Conservation (phyloP, 2,329 filamentous ascomycete genomes). For the Claviceps sp. region DNA sequence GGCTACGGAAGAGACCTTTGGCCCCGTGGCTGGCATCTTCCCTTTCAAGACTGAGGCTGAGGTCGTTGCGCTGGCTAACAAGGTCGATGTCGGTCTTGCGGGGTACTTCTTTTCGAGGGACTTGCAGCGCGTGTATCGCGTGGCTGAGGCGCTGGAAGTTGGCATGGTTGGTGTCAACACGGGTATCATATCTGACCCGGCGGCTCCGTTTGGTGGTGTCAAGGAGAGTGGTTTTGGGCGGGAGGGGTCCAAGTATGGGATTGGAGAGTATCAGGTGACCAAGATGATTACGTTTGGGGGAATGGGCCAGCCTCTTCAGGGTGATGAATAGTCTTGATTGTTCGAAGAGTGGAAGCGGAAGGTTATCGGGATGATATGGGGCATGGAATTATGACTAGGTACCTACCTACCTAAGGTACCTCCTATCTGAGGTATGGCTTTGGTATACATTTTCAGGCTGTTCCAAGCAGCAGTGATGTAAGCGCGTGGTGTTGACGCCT, state of each 20-base stretch:
- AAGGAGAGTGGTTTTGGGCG: conserved; percentile 73
- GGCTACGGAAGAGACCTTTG: conserved; percentile 84
- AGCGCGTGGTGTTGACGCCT: too few species aligned
- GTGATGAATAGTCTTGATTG: conserved; percentile 9
- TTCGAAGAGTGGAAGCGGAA: not conserved
- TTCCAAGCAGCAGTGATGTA: too few species aligned
- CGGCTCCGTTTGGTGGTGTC: conserved; percentile 60
- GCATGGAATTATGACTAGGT: not conserved
- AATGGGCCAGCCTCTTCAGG: conserved; percentile 42
- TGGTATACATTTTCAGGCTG: too few species aligned
- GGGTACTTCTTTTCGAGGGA: conserved; percentile 81
- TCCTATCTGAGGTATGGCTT: too few species aligned
- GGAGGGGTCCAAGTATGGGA: conserved; percentile 65
- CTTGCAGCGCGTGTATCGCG: conserved; percentile 43
- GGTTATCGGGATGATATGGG: too few species aligned
- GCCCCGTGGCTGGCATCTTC: conserved; percentile 83
- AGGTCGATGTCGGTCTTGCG: conserved; percentile 72
- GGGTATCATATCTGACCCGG: conserved; percentile 47
- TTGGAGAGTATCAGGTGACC: conserved; percentile 61
- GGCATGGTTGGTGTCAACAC: conserved; percentile 84
- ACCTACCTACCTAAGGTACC: too few species aligned
- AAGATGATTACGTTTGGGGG: conserved; percentile 50
- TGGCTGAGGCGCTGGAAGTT: conserved; percentile 61
- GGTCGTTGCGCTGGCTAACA: conserved; percentile 73
- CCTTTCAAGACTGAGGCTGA: conserved; percentile 80